A percentile compares a stretch with the other conserved stretches of the same genome.
Conservation (phyloP, 2,329 filamentous ascomycete species). For the Aspergillus spinulosporus region DNA sequence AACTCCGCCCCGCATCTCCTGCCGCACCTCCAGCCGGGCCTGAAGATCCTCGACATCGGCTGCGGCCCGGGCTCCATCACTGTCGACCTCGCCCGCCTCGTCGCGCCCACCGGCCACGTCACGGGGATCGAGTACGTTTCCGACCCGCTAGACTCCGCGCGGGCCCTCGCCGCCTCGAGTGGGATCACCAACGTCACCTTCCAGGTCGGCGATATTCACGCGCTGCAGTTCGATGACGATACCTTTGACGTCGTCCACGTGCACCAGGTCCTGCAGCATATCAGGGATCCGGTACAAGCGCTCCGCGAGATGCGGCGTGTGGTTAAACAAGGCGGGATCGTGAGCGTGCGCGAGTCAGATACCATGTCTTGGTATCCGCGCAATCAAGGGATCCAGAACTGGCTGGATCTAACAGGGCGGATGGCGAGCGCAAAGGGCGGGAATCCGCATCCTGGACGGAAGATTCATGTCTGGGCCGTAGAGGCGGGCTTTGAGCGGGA, state of each 20-base stretch:
- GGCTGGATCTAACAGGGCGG: slow-evolving; percentile 24
- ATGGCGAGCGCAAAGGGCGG: slow-evolving; percentile 30
- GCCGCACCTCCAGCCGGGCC: slow-evolving; percentile 36
- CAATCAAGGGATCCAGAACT: slow-evolving; percentile 28
- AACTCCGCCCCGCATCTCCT: slow-evolving; percentile 46
- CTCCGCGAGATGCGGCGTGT: slow-evolving; percentile 58
- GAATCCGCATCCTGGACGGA: slow-evolving; percentile 29
- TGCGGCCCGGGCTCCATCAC: slow-evolving; percentile 50
- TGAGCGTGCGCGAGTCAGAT: slow-evolving; percentile 51
- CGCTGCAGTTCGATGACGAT: slow-evolving; percentile 43
- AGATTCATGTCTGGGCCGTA: slow-evolving; percentile 39
- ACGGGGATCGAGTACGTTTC: slow-evolving; percentile 38
- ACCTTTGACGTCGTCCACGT: slow-evolving; percentile 61
- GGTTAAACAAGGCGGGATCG: slow-evolving; percentile 53
- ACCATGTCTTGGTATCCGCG: slow-evolving; percentile 36
- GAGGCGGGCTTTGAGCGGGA: slow-evolving; percentile 34
- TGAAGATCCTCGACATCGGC: slow-evolving; percentile 47
- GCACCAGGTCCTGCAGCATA: slow-evolving; percentile 60
- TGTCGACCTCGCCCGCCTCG: slow-evolving; percentile 39
- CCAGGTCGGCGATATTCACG: slow-evolving; percentile 43
- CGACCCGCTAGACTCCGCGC: slow-evolving; percentile 39
- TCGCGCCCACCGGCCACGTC: slow-evolving; percentile 38
- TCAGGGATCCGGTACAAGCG: slow-evolving; percentile 52
- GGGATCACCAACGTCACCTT: slow-evolving; percentile 40
- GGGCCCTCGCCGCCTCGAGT: slow-evolving; percentile 29